Evolutionary conservation across 2,329 filamentous ascomycete species (phyloP).

Genomic region (Helotiales sp.): DNA sequence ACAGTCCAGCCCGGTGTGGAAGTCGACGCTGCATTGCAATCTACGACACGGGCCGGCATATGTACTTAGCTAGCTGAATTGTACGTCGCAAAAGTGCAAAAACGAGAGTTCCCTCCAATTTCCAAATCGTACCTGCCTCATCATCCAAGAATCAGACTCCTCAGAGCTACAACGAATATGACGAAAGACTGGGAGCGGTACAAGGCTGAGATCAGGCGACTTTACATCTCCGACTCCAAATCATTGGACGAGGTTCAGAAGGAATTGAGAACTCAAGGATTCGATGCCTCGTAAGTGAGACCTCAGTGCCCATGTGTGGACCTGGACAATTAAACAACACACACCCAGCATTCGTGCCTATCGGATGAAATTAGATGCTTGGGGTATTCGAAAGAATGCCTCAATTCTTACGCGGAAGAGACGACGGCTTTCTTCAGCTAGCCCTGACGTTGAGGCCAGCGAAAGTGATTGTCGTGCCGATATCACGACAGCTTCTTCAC

Average conservation of each 20-base stretch:
- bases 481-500: no score
- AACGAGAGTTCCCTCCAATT: not conserved
- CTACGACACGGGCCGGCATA: no score
- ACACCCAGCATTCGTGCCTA: constrained; percentile 15
- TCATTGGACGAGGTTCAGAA: constrained; percentile 18
- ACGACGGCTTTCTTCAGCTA: not conserved
- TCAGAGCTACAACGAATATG: constrained; percentile 6
- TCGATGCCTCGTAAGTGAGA: constrained; percentile 21
- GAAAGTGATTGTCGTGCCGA: no score
- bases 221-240: constrained; percentile 18
- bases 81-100: not conserved
- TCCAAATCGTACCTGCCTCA: not conserved
- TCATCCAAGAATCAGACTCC: not conserved
- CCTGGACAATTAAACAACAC: not conserved
- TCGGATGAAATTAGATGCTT: constrained; percentile 21
- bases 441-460: no score
- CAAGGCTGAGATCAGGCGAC: constrained; percentile 19
- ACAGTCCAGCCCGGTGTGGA: no score
- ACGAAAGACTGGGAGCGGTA: constrained; percentile 21
- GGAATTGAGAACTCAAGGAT: constrained; percentile 13
- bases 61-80: not conserved
- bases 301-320: not conserved
- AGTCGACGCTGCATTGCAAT: no score
- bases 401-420: not conserved
- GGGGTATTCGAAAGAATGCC: constrained; percentile 18